These are phyloP conservation scores for Metschnikowia drakensbergensis DNA, from an alignment of 805 yeast species.

Conservation along the genomic window DNA sequence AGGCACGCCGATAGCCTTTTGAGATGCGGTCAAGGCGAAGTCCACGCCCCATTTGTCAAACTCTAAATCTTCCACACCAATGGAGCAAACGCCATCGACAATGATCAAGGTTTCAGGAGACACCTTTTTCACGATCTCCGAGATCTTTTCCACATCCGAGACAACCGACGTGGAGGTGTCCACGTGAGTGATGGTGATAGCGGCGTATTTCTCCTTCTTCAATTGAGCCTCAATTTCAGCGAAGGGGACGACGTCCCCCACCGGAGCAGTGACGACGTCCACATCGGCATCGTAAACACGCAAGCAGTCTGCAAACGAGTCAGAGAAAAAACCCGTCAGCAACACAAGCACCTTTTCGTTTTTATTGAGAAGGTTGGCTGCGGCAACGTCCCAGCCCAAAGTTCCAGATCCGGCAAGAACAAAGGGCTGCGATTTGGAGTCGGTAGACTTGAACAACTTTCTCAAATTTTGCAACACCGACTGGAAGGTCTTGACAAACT, in stretches of 20 bases:
- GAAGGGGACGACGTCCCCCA: slow-evolving; percentile 68
- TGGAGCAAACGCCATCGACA: slow-evolving; percentile 94
- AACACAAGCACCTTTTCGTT: slow-evolving; percentile 76
- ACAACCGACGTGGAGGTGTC: slow-evolving; percentile 97
- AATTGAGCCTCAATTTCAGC: slow-evolving; percentile 55
- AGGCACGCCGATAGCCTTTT: slow-evolving; percentile 93
- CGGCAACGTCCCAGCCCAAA: slow-evolving; percentile 90
- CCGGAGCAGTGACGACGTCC: slow-evolving; percentile 64
- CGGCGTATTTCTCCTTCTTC: slow-evolving; percentile 48
- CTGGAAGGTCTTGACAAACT: slow-evolving; percentile 72
- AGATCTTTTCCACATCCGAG: slow-evolving; percentile 59
- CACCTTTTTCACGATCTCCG: slow-evolving; percentile 54
- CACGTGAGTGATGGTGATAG: slow-evolving; percentile 87
- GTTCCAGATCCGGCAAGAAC: slow-evolving; percentile 91
- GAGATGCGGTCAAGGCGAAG: slow-evolving; percentile 86
- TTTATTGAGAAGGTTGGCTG: slow-evolving; percentile 59
- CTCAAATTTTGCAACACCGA: slow-evolving; percentile 64
- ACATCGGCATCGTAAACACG: slow-evolving; percentile 71
- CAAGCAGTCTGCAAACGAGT: slow-evolving; percentile 74
- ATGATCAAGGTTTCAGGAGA: slow-evolving; percentile 80
- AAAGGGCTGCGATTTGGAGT: slow-evolving; percentile 68
- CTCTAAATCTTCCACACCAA: slow-evolving; percentile 81
- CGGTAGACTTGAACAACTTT: slow-evolving; percentile 66
- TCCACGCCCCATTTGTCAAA: slow-evolving; percentile 91
- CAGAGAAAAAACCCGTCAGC: slow-evolving; percentile 88